Percentiles rank a stretch among this genome's conserved stretches.
Evolutionary conservation across 805 yeast species (phyloP).

Genomic region (Kodamaea sagamina): DNA sequence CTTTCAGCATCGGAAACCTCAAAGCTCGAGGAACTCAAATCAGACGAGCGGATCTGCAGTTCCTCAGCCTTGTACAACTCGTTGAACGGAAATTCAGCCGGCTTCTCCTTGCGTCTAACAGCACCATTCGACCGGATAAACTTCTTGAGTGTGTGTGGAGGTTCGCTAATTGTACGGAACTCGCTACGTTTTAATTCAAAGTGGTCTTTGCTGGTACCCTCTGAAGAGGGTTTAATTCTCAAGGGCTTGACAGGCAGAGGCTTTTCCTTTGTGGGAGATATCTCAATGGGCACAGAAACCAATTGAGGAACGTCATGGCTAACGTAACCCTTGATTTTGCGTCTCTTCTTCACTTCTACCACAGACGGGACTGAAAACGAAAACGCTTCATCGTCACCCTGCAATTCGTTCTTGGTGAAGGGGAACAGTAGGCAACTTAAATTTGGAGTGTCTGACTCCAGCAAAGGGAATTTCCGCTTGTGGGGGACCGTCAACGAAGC

Average conservation of each 20-base stretch:
- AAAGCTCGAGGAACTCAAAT: conserved; percentile 1
- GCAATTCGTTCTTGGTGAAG: neutral
- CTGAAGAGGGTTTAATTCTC: too few species aligned
- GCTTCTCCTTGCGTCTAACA: too few species aligned
- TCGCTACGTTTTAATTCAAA: too few species aligned
- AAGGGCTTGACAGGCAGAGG: too few species aligned
- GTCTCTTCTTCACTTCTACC: neutral
- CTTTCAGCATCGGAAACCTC: neutral
- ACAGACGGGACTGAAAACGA: neutral
- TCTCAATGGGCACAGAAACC: too few species aligned
- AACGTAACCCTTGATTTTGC: neutral
- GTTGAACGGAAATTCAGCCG: conserved; percentile 12
- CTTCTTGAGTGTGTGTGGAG: too few species aligned
- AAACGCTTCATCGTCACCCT: neutral
- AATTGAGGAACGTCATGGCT: too few species aligned
- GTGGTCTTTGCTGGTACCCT: too few species aligned
- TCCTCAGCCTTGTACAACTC: conserved; percentile 3
- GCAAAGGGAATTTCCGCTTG: conserved; percentile 1
- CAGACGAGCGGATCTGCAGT: neutral
- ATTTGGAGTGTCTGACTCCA: neutral
- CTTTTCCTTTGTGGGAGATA: too few species aligned
- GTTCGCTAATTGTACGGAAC: too few species aligned
- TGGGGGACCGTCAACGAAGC: neutral
- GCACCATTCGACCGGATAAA: too few species aligned
- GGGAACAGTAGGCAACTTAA: neutral